phyloP scores from a whole-genome alignment of 2,329 filamentous ascomycete species.

The Trichophyton rubrum region DNA sequence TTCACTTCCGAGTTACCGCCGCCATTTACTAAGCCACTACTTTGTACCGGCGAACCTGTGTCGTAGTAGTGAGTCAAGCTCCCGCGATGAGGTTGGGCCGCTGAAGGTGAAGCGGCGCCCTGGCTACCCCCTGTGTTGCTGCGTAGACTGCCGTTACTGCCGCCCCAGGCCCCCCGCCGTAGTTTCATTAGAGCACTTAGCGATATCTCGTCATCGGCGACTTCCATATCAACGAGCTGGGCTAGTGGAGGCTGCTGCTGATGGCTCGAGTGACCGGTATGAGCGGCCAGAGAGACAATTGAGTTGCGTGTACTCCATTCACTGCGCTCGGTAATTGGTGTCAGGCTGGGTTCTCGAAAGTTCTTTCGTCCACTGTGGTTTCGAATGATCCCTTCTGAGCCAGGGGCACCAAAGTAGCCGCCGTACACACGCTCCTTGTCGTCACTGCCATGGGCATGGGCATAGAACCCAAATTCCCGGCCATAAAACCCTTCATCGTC shows the following conservation, averaged over 20 bases:
- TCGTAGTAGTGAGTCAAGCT: constrained; percentile 26
- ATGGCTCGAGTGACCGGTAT: constrained; percentile 36
- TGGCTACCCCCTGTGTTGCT: constrained; percentile 36
- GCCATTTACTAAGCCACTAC: background rate
- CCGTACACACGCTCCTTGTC: constrained; percentile 58
- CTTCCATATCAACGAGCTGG: constrained; percentile 55
- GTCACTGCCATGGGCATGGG: constrained; percentile 39
- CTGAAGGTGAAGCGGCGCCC: constrained; percentile 23
- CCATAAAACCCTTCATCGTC: constrained; percentile 93
- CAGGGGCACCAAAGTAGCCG: constrained; percentile 75
- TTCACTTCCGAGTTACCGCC: background rate
- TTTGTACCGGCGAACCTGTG: background rate
- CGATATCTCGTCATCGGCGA: constrained; percentile 56
- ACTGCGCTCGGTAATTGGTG: constrained; percentile 88
- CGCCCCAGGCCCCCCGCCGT: constrained; percentile 65
- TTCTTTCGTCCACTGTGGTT: constrained; percentile 60
- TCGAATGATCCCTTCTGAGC: constrained; percentile 48
- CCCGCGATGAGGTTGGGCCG: constrained; percentile 21
- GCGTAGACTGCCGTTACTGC: constrained; percentile 60
- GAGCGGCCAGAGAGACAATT: constrained; percentile 59
- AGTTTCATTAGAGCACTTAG: constrained; percentile 60
- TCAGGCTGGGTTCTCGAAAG: constrained; percentile 78
- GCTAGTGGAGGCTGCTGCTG: constrained; percentile 56
- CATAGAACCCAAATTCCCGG: constrained; percentile 93
- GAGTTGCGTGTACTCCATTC: constrained; percentile 95